Conservation (phyloP, 2,329 filamentous ascomycete species). For the Alternaria ethzedia region DNA sequence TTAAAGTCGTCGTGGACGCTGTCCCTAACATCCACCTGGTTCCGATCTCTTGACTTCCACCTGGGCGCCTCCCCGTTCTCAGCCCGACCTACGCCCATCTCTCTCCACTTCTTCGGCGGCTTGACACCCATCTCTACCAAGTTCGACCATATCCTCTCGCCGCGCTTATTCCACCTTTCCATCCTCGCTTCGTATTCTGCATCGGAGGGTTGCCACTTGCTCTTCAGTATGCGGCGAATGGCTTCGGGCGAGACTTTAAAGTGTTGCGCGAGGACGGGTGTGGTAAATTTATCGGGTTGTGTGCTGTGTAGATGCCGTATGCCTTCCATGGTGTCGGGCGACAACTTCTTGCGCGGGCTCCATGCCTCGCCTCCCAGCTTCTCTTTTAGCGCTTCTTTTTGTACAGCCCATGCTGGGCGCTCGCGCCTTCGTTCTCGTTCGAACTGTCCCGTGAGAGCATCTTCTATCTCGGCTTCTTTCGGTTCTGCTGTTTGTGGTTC, state of each 20-base stretch:
- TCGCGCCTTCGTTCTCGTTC: slow-evolving; percentile 20
- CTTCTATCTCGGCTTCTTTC: slow-evolving; percentile 8
- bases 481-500: background rate
- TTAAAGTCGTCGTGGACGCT: slow-evolving; percentile 25
- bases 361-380: slow-evolving; percentile 82
- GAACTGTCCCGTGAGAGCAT: slow-evolving; percentile 44
- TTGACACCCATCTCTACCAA: slow-evolving; percentile 60
- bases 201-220: slow-evolving; percentile 71
- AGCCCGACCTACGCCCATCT: slow-evolving; percentile 51
- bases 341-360: slow-evolving; percentile 83
- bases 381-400: slow-evolving; percentile 74
- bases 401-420: slow-evolving; percentile 70
- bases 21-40: slow-evolving; percentile 37
- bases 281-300: slow-evolving; percentile 79
- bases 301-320: slow-evolving; percentile 82
- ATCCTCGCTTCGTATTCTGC: slow-evolving; percentile 53
- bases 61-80: slow-evolving; percentile 34
- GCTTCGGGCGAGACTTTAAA: slow-evolving; percentile 90
- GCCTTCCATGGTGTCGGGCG: slow-evolving; percentile 88
- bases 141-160: slow-evolving; percentile 57
- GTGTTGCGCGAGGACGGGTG: slow-evolving; percentile 71
- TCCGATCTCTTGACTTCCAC: slow-evolving; percentile 43
- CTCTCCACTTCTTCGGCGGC: slow-evolving; percentile 61
- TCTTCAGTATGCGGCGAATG: slow-evolving; percentile 83
- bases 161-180: slow-evolving; percentile 56